Conservation (phyloP, 169 alveolate genomes). For the Plasmodium cynomolgi region DNA sequence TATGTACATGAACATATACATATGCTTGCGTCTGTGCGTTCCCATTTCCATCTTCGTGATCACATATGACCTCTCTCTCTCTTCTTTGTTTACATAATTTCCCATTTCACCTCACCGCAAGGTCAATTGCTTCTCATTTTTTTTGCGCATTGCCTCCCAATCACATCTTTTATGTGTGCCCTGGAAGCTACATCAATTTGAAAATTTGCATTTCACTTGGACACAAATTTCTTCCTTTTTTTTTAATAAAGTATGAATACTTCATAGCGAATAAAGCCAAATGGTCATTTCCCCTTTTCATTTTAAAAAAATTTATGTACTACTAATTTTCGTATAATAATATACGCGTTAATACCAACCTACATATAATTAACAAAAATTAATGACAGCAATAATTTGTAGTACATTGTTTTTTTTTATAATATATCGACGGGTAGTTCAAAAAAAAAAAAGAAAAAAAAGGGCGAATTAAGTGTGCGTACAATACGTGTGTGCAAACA, state of each 20-base stretch:
- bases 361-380: not conserved
- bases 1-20: not conserved
- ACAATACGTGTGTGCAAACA: not conserved
- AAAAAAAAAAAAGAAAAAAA: not conserved
- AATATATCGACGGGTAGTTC: not conserved
- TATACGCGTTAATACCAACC: not conserved
- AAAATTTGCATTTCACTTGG: constrained; percentile 12
- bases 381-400: not conserved
- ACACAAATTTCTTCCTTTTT: constrained; percentile 6
- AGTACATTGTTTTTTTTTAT: not conserved
- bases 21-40: not conserved
- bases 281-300: not conserved
- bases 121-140: not conserved
- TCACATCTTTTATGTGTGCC: not conserved
- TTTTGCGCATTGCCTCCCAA: constrained; percentile 9
- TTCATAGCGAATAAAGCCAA: not conserved
- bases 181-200: not conserved
- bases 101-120: not conserved
- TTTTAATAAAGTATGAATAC: constrained; percentile 2
- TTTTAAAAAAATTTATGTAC: not conserved
- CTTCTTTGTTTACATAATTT: not conserved
- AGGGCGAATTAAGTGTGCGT: not conserved
- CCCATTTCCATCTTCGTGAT: constrained; percentile 1
- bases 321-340: constrained; percentile 8
- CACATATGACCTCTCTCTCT: not conserved